phyloP scores from a whole-genome alignment of 192 early-diverging fungal genomes.

The Gamsiella multidivaricata region DNA sequence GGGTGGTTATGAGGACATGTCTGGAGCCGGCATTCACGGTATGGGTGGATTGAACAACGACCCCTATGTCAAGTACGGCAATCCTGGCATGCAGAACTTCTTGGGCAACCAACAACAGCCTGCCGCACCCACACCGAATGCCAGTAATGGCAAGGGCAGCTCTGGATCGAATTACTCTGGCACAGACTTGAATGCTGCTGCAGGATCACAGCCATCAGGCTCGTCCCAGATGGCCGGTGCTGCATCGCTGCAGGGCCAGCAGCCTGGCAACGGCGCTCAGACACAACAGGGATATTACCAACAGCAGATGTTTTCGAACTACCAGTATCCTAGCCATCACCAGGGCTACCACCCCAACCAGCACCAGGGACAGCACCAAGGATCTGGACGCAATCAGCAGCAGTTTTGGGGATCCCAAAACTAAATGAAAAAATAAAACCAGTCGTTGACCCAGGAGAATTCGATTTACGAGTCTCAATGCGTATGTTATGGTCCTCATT shows the following conservation, averaged over 20 bases:
- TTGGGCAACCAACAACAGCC: constrained; percentile 52
- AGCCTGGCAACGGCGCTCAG: constrained; percentile 36
- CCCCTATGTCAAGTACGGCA: constrained; percentile 45
- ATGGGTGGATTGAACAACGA: constrained; percentile 49
- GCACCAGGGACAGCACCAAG: constrained; percentile 43
- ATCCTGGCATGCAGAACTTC: constrained; percentile 50
- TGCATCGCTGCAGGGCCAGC: constrained; percentile 42
- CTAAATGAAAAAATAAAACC: constrained; percentile 16
- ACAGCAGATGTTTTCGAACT: constrained; percentile 62
- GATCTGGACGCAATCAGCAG: constrained; percentile 54
- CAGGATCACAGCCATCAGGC: constrained; percentile 33
- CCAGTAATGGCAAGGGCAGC: constrained; percentile 28
- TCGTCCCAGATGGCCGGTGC: constrained; percentile 26
- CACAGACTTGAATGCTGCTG: constrained; percentile 22
- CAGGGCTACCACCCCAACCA: constrained; percentile 54
- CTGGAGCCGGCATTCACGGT: constrained; percentile 42
- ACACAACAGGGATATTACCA: constrained; percentile 40
- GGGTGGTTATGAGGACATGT: constrained; percentile 47
- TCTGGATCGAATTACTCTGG: constrained; percentile 42
- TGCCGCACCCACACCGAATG: constrained; percentile 27
- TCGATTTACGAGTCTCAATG: neutral
- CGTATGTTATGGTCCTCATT: too few species aligned
- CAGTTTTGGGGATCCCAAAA: constrained; percentile 59
- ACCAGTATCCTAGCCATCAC: constrained; percentile 61
- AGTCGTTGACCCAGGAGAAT: neutral